Percentiles rank a stretch among this genome's conserved stretches.
phyloP scores from a whole-genome alignment of 805 yeast genomes.

The Ogataea trehaloabstinens region DNA sequence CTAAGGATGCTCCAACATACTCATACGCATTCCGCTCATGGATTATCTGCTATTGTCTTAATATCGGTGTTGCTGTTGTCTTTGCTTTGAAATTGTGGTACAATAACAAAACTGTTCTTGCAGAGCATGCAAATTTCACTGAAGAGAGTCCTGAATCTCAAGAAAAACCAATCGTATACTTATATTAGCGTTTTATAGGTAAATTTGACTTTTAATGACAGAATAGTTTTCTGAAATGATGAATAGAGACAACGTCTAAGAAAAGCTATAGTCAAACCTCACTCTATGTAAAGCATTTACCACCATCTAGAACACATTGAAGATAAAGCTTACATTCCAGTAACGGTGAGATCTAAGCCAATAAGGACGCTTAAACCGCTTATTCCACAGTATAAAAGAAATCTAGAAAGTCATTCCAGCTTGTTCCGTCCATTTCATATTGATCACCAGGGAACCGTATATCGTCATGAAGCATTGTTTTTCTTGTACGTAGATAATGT shows the following conservation, averaged over 20 bases:
- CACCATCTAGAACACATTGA: no score
- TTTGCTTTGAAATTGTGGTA: constrained; percentile 9
- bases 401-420: constrained; percentile 18
- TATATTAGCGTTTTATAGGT: constrained; percentile 17
- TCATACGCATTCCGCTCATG: constrained; percentile 54
- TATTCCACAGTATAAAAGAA: no score
- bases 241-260: no score
- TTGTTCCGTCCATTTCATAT: constrained; percentile 17
- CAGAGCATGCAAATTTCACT: constrained; percentile 5
- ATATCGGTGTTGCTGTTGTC: constrained; percentile 14
- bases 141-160: constrained; percentile 9
- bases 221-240: no score
- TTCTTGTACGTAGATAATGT: no score
- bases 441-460: no score
- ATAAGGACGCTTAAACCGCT: no score
- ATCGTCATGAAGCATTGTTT: neutral
- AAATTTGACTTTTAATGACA: no score
- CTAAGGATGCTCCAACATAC: constrained; percentile 56
- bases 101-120: constrained; percentile 14
- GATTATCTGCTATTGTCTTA: constrained; percentile 43
- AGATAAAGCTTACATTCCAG: no score
- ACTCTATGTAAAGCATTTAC: no score
- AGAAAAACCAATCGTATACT: constrained; percentile 21
- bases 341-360: no score
- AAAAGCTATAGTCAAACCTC: no score